A percentile compares a stretch with the other conserved stretches of the same genome.
Conservation (phyloP, 2,329 filamentous ascomycete species). For the Neofusicoccum umdonicola region DNA sequence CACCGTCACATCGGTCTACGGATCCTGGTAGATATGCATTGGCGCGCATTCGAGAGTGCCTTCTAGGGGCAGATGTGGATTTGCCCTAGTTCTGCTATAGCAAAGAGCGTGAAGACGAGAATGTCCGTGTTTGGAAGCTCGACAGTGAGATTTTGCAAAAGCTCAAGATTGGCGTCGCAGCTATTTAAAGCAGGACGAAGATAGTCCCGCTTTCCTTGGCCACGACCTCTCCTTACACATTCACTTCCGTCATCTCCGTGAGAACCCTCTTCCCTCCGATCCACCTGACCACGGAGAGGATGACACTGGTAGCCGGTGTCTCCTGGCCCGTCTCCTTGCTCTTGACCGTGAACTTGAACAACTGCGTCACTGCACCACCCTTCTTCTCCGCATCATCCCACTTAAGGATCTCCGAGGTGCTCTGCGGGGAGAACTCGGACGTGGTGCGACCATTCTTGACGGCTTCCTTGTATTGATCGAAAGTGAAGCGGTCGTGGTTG, state of each 20-base stretch:
- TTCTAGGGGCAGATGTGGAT: background rate
- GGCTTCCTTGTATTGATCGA: slow-evolving; percentile 16
- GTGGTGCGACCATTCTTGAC: background rate
- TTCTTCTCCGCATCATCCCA: slow-evolving; percentile 18
- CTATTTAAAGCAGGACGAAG: background rate
- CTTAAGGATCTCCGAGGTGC: background rate
- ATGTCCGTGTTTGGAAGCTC: background rate
- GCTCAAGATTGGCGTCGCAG: background rate
- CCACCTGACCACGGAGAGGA: slow-evolving; percentile 17
- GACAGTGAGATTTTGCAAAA: background rate
- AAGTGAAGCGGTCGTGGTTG: slow-evolving; percentile 18
- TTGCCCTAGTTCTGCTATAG: background rate
- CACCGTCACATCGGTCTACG: background rate
- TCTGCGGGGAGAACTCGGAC: background rate
- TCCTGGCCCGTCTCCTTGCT: slow-evolving; percentile 18
- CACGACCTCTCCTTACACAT: background rate
- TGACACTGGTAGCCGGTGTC: slow-evolving; percentile 7
- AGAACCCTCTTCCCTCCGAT: slow-evolving; percentile 18
- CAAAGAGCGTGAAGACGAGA: background rate
- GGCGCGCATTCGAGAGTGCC: background rate
- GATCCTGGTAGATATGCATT: background rate
- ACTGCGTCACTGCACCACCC: slow-evolving; percentile 12
- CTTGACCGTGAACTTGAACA: slow-evolving; percentile 6
- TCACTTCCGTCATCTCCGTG: slow-evolving; percentile 15
- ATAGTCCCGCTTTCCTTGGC: background rate